phyloP scores from a whole-genome alignment of 2,329 filamentous ascomycete genomes.

The Trichophyton verrucosum region DNA sequence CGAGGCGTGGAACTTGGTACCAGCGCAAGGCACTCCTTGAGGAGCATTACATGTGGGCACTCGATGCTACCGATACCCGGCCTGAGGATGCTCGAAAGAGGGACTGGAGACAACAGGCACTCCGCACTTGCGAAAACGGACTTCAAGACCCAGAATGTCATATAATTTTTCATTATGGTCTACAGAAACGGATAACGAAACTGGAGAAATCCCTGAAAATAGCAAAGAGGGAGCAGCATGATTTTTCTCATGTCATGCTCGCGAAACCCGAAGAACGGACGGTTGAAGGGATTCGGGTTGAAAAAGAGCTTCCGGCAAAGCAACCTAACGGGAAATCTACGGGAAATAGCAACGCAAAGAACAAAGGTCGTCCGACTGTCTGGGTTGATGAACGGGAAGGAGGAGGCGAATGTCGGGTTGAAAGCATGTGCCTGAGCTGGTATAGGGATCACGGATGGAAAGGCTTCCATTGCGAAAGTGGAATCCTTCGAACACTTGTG shows the following conservation, averaged over 20 bases:
- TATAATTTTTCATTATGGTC: constrained; percentile 81
- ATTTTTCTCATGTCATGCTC: constrained; percentile 77
- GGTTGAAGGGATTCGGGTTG: constrained; percentile 66
- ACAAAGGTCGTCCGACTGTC: constrained; percentile 49
- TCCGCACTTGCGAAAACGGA: constrained; percentile 71
- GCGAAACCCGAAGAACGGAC: constrained; percentile 61
- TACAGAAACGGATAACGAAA: constrained; percentile 88
- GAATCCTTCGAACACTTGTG: constrained; percentile 73
- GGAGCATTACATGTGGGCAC: constrained; percentile 78
- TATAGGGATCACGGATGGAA: constrained; percentile 82
- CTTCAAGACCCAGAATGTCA: constrained; percentile 83
- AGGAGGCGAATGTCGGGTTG: constrained; percentile 68
- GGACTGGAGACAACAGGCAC: constrained; percentile 65
- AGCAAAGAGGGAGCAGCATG: constrained; percentile 74
- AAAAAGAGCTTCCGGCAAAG: constrained; percentile 37
- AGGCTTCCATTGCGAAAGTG: constrained; percentile 85
- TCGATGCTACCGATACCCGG: constrained; percentile 39
- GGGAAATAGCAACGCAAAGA: constrained; percentile 6
- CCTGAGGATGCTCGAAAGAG: constrained; percentile 56
- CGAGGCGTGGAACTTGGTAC: constrained; percentile 83
- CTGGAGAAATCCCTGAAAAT: constrained; percentile 75
- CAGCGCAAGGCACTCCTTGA: constrained; percentile 88
- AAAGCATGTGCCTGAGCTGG: constrained; percentile 82
- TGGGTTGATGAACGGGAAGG: constrained; percentile 71
- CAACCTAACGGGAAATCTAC: constrained; percentile 12